Percentiles rank a stretch among this genome's conserved stretches.
Evolutionary conservation across 352 stramenopile genomes (phyloP).

Genomic region (Nothophytophthora sp.): DNA sequence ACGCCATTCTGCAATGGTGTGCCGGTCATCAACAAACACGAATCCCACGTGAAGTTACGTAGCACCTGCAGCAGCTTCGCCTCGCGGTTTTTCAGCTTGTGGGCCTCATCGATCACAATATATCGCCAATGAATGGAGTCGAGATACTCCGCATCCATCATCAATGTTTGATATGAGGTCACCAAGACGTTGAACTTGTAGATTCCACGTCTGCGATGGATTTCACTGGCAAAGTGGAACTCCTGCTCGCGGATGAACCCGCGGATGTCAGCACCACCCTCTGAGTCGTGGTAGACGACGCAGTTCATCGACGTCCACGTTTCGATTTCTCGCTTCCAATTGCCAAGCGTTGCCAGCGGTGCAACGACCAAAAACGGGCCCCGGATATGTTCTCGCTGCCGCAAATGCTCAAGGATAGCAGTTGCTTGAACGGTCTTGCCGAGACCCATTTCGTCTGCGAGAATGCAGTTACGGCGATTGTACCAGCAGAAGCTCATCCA

Average conservation of each 20-base stretch:
- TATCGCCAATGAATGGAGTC: constrained; percentile 95
- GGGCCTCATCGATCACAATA: constrained; percentile 99
- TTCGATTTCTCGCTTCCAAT: constrained; percentile 99
- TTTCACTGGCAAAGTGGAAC: constrained; percentile 94
- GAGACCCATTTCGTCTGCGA: constrained; percentile 90
- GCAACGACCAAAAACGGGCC: constrained; percentile 99
- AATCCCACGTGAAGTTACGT: constrained; percentile 82
- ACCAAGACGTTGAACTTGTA: constrained; percentile 98
- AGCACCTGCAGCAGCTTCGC: constrained; percentile 93
- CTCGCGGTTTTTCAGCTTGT: constrained; percentile 99
- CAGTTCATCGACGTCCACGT: constrained; percentile 99
- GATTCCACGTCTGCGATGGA: constrained; percentile 69
- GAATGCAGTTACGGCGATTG: constrained; percentile 94
- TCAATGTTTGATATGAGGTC: constrained; percentile 97
- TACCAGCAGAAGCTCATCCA: constrained; percentile 99
- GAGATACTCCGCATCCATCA: constrained; percentile 93
- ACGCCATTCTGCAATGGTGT: constrained; percentile 99
- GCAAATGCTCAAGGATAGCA: constrained; percentile 95
- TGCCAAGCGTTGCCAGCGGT: constrained; percentile 96
- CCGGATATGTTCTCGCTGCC: constrained; percentile 89
- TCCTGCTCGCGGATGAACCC: constrained; percentile 96
- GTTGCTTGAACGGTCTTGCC: constrained; percentile 93
- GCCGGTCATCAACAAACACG: constrained; percentile 96
- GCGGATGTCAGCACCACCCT: constrained; percentile 90
- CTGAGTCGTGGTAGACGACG: constrained; percentile 98